These are phyloP conservation scores for Perkinsus olseni DNA, from an alignment of 169 alveolate species.

Conservation along the genomic window DNA sequence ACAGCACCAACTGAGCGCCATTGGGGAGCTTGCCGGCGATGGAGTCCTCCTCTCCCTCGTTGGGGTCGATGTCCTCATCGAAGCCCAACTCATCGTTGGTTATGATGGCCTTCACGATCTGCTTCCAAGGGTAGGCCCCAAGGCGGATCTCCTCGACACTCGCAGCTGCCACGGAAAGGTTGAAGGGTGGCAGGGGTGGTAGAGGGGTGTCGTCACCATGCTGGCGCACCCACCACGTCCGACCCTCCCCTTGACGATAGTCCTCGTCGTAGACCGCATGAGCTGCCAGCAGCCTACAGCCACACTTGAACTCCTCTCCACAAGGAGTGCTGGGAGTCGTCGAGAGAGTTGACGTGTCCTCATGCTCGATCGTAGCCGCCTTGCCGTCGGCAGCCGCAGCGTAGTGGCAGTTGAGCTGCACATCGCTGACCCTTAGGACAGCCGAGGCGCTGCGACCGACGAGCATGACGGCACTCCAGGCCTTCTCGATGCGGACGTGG, in stretches of 20 bases:
- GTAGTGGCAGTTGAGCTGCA: neutral
- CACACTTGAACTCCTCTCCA: neutral
- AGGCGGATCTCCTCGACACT: neutral
- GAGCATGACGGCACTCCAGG: neutral
- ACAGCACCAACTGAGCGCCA: neutral
- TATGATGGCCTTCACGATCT: neutral
- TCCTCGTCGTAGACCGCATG: neutral
- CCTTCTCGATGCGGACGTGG: neutral
- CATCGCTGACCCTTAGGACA: neutral
- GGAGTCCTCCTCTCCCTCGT: neutral
- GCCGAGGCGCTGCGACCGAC: neutral
- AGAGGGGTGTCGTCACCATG: neutral
- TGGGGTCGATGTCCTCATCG: neutral
- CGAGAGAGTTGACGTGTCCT: neutral
- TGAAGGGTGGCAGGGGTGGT: neutral
- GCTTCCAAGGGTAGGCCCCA: neutral
- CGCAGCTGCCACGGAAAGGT: neutral
- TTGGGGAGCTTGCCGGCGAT: neutral
- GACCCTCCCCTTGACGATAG: neutral
- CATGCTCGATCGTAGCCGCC: neutral
- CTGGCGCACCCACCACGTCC: neutral
- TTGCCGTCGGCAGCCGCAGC: neutral
- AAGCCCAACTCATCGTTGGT: neutral
- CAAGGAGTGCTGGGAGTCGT: neutral
- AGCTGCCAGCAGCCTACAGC: neutral